Evolutionary conservation across 2,329 filamentous ascomycete species (phyloP), one percentile per base, ranked within the genome.

Genomic region (Juglanconis juglandina): DNA sequence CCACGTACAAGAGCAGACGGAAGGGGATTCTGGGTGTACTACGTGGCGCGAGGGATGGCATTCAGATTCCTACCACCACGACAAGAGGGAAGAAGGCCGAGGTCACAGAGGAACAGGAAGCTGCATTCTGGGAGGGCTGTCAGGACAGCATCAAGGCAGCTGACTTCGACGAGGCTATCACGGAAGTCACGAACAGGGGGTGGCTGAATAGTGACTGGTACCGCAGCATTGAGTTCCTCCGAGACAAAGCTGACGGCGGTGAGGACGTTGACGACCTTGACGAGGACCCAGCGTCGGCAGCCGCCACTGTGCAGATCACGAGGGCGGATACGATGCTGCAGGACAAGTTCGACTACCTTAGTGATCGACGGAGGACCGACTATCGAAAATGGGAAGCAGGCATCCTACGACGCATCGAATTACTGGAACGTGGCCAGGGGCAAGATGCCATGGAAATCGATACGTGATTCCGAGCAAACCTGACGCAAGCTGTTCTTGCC

Each of bases 311-410:
- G 42, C 76, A 79, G 59, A 70, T 79, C 42, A 74, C 85, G 72
- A 72, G 80, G 59, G 76, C 80, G 8, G 84, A 86, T 64, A 89
- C 87, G 2, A 92, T 92, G 89, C 85, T 93, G 66, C 89, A 92
- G 71, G 86, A 88, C 64, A 81, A 83, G 51, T 87, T 90, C 67
- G 88, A 92, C 68, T 91, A 87, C 68, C 72, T 93, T 66, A 87
- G 86, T 64, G 84, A 87, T 53, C 77, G 80, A 63, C 85, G 84
- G 65, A 79, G 81, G 66, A 77, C 77, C 46, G 85, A 88, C 10
- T 92, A 87, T 69, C 76, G 71, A 49, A 71, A 70, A 17, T 95
- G 90, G 91, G 87, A 87, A 71, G 77, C 79, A 4, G 74, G 71
- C 1, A 81, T 91, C 33, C 67, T 90, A 69, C 75, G 73, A 61